Evolutionary conservation across 2,329 filamentous ascomycete genomes (phyloP), one percentile per base, ranked within the genome.

Genomic region (Paradendryphiella salina): DNA sequence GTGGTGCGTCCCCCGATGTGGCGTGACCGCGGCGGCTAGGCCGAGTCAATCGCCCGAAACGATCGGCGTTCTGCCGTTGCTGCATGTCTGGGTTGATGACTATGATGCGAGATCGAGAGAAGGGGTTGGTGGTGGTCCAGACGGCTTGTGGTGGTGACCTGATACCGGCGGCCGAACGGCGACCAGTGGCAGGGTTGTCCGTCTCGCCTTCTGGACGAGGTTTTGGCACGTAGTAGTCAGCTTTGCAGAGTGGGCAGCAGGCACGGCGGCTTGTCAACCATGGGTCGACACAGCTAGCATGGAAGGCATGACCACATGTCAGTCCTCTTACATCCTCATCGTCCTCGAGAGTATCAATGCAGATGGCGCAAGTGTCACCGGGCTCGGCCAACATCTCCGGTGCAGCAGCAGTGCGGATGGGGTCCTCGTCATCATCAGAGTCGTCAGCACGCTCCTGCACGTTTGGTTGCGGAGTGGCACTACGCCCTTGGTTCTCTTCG

Each of bases 261-360:
- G 94, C 94, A 60, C 93, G 87, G 57, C 94, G 85, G 68, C 89
- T 92, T 8, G 94, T 99, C 57, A 99, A 78, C 94, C 94, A 99
- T 9, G 94, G 94, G 64, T 99, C 94, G 40, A 99, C 84, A 70
- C 94, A 99, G 32, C 88, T 89, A 42, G 91, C 92, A 72, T 99
- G 94, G 82, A 97, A 99, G 46, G 93, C 92, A 73, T 99, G 94
- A n/a, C 94, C 94, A 67, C 94, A 99, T 3, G 90, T 91, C 54
- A 99, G 77, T 2, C 94, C 94, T 61, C 94, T 89, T 41, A 99
- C 86, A 69, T 99, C 93, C 64, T 97, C 94, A 57, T 96, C 90
- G 57, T 97, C 90, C 72, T 99, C 94, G 14, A 99, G 82, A 0
- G 84, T 87, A 69, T 99, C 94, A 59, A 99, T 87, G 73, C 94